Conservation (phyloP, 2,329 filamentous ascomycete species). For the Didymella pomorum region DNA sequence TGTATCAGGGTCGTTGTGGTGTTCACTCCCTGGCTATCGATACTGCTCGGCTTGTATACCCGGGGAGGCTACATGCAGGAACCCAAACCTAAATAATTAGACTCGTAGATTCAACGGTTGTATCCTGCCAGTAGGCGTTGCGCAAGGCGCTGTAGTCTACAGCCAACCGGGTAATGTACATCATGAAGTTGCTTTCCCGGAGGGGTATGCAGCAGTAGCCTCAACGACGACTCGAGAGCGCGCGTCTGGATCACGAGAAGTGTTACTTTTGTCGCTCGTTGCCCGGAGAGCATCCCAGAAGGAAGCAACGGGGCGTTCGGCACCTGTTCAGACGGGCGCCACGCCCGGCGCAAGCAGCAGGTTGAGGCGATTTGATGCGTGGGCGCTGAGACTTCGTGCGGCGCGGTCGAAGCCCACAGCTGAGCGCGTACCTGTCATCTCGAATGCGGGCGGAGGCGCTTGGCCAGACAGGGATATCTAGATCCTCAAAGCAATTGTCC, state of each 20-base stretch:
- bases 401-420: constrained; percentile 9
- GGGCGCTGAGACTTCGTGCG: constrained; percentile 13
- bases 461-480: constrained; percentile 3
- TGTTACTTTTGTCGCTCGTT: constrained; percentile 6
- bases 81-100: neutral
- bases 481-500: neutral
- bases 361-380: constrained; percentile 9
- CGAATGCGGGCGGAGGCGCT: constrained; percentile 4
- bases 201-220: constrained; percentile 3
- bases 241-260: constrained; percentile 7
- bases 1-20: constrained; percentile 7
- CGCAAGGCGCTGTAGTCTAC: neutral
- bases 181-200: neutral
- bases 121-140: constrained; percentile 5
- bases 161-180: neutral
- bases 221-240: neutral
- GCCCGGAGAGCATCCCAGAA: neutral
- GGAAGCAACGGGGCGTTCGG: constrained; percentile 2
- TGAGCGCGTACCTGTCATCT: constrained; percentile 14
- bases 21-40: neutral
- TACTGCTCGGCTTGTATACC: neutral
- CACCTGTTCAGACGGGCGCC: constrained; percentile 14
- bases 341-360: constrained; percentile 9
- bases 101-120: constrained; percentile 5
- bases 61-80: constrained; percentile 6